Evolutionary conservation across 1,139 yeast genomes (phyloP).

Genomic region (Yamadazyma aaseri): DNA sequence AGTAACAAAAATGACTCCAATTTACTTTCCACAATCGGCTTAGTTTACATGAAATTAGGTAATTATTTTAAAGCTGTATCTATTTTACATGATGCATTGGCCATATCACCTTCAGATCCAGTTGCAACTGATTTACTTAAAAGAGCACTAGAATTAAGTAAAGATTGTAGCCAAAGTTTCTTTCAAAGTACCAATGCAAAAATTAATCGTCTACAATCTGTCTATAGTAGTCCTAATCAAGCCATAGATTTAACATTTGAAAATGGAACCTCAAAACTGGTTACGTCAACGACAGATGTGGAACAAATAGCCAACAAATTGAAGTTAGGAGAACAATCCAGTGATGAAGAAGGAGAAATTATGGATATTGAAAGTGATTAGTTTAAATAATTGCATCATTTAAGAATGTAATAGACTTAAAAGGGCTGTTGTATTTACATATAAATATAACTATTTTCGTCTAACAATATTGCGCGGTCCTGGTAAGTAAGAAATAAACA

Average conservation of each 20-base stretch:
- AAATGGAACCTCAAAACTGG: no score
- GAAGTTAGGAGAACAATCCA: slow-evolving; percentile 52
- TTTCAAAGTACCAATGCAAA: slow-evolving; percentile 20
- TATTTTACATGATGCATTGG: slow-evolving; percentile 75
- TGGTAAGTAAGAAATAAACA: not conserved
- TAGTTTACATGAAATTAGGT: slow-evolving; percentile 72
- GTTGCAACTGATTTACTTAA: slow-evolving; percentile 79
- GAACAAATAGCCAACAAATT: slow-evolving; percentile 39
- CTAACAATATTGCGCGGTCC: no score
- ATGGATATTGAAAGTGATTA: slow-evolving; percentile 66
- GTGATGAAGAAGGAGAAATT: slow-evolving; percentile 58
- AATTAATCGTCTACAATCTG: slow-evolving; percentile 2
- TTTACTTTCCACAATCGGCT: slow-evolving; percentile 79
- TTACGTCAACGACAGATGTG: slow-evolving; percentile 22
- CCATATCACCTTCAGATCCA: slow-evolving; percentile 77
- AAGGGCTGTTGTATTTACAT: no score
- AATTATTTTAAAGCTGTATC: slow-evolving; percentile 68
- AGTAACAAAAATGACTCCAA: slow-evolving; percentile 70
- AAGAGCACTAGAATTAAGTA: slow-evolving; percentile 75
- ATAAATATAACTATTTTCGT: no score
- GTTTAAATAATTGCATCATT: not conserved
- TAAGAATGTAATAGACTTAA: no score
- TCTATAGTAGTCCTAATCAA: slow-evolving; percentile 11
- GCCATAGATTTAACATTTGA: slow-evolving; percentile 1
- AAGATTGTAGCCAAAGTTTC: slow-evolving; percentile 27